A percentile compares a stretch with the other conserved stretches of the same genome.
Conservation (phyloP, 768 basidiomycete genomes). For the Brasilioporus rufonigricans region DNA sequence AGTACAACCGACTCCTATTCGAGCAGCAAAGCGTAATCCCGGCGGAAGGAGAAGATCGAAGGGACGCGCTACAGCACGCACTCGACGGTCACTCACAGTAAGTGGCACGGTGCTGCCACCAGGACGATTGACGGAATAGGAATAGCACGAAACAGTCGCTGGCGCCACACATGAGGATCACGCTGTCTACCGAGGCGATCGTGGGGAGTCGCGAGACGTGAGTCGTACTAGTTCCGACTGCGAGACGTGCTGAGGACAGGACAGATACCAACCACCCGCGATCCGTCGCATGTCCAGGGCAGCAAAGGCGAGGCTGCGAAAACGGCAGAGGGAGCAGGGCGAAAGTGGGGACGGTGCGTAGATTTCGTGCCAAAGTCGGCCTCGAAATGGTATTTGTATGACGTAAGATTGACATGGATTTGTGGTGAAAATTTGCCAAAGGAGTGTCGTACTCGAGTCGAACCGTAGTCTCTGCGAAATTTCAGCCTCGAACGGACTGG, state of each 20-base stretch:
- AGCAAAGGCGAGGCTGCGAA: conserved; percentile 54
- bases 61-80: conserved; percentile 33
- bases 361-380: conserved; percentile 16
- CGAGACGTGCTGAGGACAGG: conserved; percentile 7
- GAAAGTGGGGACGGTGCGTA: conserved; percentile 2
- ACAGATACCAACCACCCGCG: conserved; percentile 57
- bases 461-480: conserved; percentile 3
- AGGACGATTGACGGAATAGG: not conserved
- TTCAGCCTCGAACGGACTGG: not conserved
- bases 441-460: not conserved
- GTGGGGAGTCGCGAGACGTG: conserved; percentile 38
- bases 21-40: conserved; percentile 31
- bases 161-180: conserved; percentile 70
- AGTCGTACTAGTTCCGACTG: conserved; percentile 17
- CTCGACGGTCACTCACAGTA: conserved; percentile 63
- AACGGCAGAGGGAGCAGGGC: conserved; percentile 35
- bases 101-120: conserved; percentile 21
- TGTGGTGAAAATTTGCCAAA: conserved; percentile 14
- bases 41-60: conserved; percentile 34
- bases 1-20: conserved; percentile 70
- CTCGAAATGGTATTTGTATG: conserved; percentile 12
- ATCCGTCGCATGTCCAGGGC: conserved; percentile 55
- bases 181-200: conserved; percentile 49
- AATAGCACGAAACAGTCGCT: conserved; percentile 52
- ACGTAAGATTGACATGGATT: conserved; percentile 23